Conservation (phyloP, 2,329 filamentous ascomycete species). For the Ophiosphaerella narmari region DNA sequence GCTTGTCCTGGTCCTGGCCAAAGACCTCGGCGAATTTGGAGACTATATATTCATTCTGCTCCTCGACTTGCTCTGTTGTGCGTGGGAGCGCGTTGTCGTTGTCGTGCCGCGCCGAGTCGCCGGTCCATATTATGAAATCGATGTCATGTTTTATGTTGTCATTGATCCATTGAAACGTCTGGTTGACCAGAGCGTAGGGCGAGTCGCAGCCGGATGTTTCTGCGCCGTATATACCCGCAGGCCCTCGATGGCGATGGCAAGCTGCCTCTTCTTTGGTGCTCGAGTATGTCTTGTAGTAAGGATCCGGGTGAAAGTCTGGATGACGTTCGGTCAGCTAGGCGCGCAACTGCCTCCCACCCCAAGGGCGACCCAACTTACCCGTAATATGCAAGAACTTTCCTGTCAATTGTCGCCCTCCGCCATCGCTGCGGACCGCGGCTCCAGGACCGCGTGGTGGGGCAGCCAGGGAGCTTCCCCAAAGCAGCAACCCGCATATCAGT, state of each 20-base stretch:
- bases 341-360: background rate
- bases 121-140: constrained; percentile 93
- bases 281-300: constrained; percentile 79
- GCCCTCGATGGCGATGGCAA: constrained; percentile 79
- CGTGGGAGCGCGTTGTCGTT: constrained; percentile 82
- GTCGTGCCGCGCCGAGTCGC: constrained; percentile 87
- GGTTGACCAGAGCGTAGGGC: constrained; percentile 78
- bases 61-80: constrained; percentile 73
- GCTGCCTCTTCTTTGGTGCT: constrained; percentile 69
- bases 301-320: constrained; percentile 88
- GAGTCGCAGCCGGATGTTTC: constrained; percentile 89
- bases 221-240: constrained; percentile 80
- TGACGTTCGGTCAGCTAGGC: background rate
- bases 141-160: constrained; percentile 76
- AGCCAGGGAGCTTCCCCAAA: constrained; percentile 29
- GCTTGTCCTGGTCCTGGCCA: constrained; percentile 52
- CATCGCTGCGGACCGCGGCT: constrained; percentile 12
- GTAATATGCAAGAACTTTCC: constrained; percentile 88
- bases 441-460: constrained; percentile 31
- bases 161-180: constrained; percentile 87
- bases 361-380: constrained; percentile 57
- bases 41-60: constrained; percentile 76
- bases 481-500: constrained; percentile 34
- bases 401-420: constrained; percentile 38
- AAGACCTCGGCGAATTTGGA: constrained; percentile 79